A percentile compares a stretch with the other conserved stretches of the same genome.
Conservation (phyloP, 306 rosid genomes). For the Cyamopsis tetragonoloba region DNA sequence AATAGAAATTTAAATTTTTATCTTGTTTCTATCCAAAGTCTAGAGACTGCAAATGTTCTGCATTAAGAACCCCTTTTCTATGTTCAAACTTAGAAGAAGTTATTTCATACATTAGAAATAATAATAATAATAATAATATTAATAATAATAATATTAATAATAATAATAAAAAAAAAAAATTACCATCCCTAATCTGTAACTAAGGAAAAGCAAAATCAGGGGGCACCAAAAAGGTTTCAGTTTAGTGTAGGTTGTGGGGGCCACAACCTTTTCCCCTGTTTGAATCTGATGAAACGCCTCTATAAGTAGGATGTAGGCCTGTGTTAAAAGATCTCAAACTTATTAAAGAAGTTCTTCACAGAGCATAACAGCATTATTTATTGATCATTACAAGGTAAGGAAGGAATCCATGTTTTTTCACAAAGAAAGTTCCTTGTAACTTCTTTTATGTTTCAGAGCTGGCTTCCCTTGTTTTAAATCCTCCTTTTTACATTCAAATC, state of each 20-base stretch:
- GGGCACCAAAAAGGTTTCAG: conserved; percentile 14
- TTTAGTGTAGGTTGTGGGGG: conserved; percentile 30
- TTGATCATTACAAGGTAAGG: conserved; percentile 47
- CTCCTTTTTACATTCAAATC: conserved; percentile 16
- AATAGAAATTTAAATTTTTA: too few relatives aligned
- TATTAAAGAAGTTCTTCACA: conserved; percentile 32
- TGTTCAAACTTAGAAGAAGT: not conserved
- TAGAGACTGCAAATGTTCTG: too few relatives aligned
- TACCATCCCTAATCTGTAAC: not conserved
- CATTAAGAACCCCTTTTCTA: not conserved
- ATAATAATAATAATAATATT: not conserved
- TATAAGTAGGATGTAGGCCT: conserved; percentile 43
- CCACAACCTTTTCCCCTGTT: conserved; percentile 44
- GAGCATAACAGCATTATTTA: conserved; percentile 32
- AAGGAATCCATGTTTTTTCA: conserved; percentile 42
- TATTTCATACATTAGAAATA: not conserved
- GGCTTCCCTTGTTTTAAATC: conserved; percentile 26
- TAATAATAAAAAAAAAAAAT: not conserved
- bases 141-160: not conserved
- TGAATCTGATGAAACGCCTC: conserved; percentile 37
- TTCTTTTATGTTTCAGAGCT: conserved; percentile 35
- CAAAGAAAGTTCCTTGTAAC: conserved; percentile 42
- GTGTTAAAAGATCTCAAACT: conserved; percentile 34
- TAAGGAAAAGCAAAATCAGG: conserved; percentile 5
- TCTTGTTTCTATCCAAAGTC: too few relatives aligned